Evolutionary conservation across 169 alveolate genomes (phyloP).

Genomic region (Plasmodium gallinaceum): DNA sequence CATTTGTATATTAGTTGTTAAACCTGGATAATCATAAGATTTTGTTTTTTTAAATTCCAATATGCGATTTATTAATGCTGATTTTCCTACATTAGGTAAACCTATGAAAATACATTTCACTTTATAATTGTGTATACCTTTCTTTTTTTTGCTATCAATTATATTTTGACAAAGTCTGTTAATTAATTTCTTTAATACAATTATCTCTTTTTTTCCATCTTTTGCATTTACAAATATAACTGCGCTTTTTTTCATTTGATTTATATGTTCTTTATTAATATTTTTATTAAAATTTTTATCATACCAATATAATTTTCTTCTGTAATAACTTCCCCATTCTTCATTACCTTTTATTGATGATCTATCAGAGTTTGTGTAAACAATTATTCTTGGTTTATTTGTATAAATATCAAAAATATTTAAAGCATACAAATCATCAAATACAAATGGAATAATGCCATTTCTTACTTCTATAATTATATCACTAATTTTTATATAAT

Average conservation of each 20-base stretch:
- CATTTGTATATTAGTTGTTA: slow-evolving; percentile 79
- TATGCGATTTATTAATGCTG: slow-evolving; percentile 86
- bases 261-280: slow-evolving; percentile 67
- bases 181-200: slow-evolving; percentile 81
- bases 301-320: slow-evolving; percentile 77
- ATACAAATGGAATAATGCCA: slow-evolving; percentile 84
- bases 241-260: slow-evolving; percentile 80
- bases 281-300: slow-evolving; percentile 79
- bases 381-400: slow-evolving; percentile 81
- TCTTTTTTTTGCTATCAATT: slow-evolving; percentile 75
- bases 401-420: slow-evolving; percentile 82
- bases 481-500: slow-evolving; percentile 81
- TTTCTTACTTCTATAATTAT: slow-evolving; percentile 84
- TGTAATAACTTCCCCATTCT: slow-evolving; percentile 86
- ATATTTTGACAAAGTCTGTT: slow-evolving; percentile 78
- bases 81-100: slow-evolving; percentile 89
- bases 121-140: slow-evolving; percentile 81
- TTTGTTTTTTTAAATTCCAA: slow-evolving; percentile 84
- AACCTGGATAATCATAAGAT: slow-evolving; percentile 87
- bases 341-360: slow-evolving; percentile 79
- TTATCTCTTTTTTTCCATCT: slow-evolving; percentile 80
- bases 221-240: slow-evolving; percentile 84
- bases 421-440: slow-evolving; percentile 79
- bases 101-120: slow-evolving; percentile 87
- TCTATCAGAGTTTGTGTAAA: slow-evolving; percentile 83